Base-by-base conservation (phyloP, 805 yeast genomes). In the Candida cerambycidarum region DNA sequence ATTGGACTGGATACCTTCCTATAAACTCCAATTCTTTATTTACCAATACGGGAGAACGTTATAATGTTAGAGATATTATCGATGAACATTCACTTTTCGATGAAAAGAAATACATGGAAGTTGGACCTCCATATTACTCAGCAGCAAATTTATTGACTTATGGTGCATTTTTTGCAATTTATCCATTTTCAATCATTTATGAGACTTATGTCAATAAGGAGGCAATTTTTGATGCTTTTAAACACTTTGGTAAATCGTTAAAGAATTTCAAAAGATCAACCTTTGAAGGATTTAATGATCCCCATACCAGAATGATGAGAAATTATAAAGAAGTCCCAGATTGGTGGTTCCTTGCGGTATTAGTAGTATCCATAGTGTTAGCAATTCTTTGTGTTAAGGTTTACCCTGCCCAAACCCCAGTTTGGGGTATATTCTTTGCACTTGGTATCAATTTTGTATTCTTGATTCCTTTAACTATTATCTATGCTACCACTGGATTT, bases 11-110 rank as follows among this genome's bases (percentile, higher is more conserved):
- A 5, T 60, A 50, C 37, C 37, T 60, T 15, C 63, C 67, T 18
- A 65, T 74, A 62, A 54, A 78, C 56, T 62, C 78, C 18, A 71
- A 73, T 50, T 52, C 58, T 10, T 52, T 78, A 15, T 78, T 65
- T 57, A 71, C 74, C 39, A 79, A 79, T 53, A 64, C 59, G 14
- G 85, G 80, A 27, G 58, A 62, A 15, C 35, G 56, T 1, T 80
- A 66, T 57, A 57, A 67, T 12, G 76, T 79, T 35, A 59, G 64
- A 16, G 45, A 65, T 34, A 63, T 80, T 27, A 54, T 80, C 32
- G 54, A 71, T 34, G 52, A 48, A 3, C 54, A 68, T n/a, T 69
- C 69, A 43, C 47, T 57, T 17, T 55, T 62, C 24, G 59, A 57
- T 36, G 18, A 50, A n/a, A 45, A 39, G n/a, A 55, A 55, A 35